Base-by-base conservation (phyloP, 2,329 filamentous ascomycete species). In the Coniosporium uncinatum region DNA sequence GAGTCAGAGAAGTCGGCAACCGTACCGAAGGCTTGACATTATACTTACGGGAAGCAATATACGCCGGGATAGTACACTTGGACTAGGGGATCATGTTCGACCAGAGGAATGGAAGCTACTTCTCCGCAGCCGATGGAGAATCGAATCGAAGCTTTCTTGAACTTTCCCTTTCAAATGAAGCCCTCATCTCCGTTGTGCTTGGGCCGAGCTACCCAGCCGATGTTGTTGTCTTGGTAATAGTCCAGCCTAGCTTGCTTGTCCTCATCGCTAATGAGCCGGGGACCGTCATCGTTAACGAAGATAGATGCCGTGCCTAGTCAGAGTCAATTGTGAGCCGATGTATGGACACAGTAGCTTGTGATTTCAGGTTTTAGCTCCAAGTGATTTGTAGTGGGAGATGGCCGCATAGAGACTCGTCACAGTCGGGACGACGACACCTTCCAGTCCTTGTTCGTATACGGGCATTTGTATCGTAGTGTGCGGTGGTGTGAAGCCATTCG, bases 131-230 rank as follows among this genome's bases (percentile, higher is more conserved):
- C 77, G 63, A 76, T 79, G 22, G 79, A 83, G 45, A 85, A 71
- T 71, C 82, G 81, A 46, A 85, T 85, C 44, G 80, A 84, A 1
- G 81, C 81, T 70, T 85, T 79, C 66, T 79, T 79, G 65, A 81
- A 80, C 24, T 47, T 47, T 8, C 43, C 47, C n/a, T 36, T 36
- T 11, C 42, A 41, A 5, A 21, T 6, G 41, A 22, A 44, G 13
- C 19, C 22, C 16, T 36, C 33, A 11, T 36, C 19, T 8, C 19
- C 16, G 33, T 17, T 11, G 27, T 45, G 40, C 17, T 32, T 34
- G 11, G 42, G 42, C 5, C 42, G 31, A 22, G 42, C 11, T 11
- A 32, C 22, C 42, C 42, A 45, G 11, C 42, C 42, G 21, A 45
- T 39, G 29, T 39, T 45, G 42, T 45, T 45, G 24, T 39, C 34